Base-by-base conservation (phyloP, 208 protist species). In the Kentomonas sorsogonicus region DNA sequence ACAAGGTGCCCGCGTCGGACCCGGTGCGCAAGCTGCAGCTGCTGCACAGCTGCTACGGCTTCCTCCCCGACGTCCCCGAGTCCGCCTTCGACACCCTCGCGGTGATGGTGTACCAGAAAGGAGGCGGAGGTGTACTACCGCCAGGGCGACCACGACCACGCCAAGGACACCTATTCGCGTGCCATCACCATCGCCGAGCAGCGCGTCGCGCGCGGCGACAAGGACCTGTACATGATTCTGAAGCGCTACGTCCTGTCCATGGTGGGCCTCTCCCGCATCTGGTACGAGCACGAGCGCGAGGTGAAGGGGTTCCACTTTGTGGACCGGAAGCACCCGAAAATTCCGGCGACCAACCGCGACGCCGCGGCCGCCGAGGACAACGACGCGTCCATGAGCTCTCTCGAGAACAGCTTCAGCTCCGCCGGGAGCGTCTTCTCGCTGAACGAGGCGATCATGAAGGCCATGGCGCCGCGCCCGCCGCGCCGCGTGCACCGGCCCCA, bases 201-300 rank as follows among this genome's bases (percentile, higher is more conserved):
- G 40, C 71, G 74, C 23, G 82, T 93, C 23, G 86, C 86, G n/a
- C 74, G 80, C 51, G 72, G 79, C 41, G 80, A 79, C 16, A 79
- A 78, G 48, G 83, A 89, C 53, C 77, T 90, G 58, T 90, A 90
- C 61, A 82, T 85, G 68, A 74, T 89, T n/a, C 69, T 93, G 23
- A 86, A 89, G 60, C 73, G 82, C 29, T 93, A 93, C 55, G 82
- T 90, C 13, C 60, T 84, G 38, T 64, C 83, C 31, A 90, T 93
- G 83, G 72, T 93, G 13, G 86, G 83, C 22, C 63, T 90, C 60
- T 70, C 86, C 6, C 69, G 77, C 36, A 72, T 93, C 43, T 93
- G 86, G 83, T 90, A 89, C 59, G 59, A 85, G 47, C 74, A 89
- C 69, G 82, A 89, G 66, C 73, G 76, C 27, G 69, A 93, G 9